A percentile compares a stretch with the other conserved stretches of the same genome.
These are phyloP conservation scores for Phaeophleospora eucalypticola DNA, from an alignment of 2,329 filamentous ascomycete species.

Conservation along the genomic window DNA sequence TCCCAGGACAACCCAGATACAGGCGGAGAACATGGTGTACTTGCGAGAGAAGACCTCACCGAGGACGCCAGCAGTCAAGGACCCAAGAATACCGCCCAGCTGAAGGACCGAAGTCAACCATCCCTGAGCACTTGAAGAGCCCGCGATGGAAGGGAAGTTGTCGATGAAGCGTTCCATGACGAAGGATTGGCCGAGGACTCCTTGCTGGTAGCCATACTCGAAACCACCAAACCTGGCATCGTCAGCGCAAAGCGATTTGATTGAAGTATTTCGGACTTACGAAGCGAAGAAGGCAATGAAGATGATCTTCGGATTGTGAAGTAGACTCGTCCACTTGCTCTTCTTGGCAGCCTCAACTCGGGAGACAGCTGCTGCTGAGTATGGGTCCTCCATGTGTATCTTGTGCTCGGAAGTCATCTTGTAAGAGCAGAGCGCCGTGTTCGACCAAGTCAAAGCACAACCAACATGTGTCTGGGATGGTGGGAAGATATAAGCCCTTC, in stretches of 20 bases:
- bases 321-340: conserved; percentile 7
- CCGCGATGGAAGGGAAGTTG: conserved; percentile 14
- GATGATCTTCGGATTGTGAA: conserved; percentile 14
- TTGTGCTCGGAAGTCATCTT: too few species aligned
- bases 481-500: too few species aligned
- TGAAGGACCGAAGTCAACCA: conserved; percentile 19
- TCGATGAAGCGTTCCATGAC: conserved; percentile 43
- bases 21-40: conserved; percentile 51
- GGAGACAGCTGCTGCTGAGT: conserved; percentile 3
- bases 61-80: conserved; percentile 46
- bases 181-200: conserved; percentile 51
- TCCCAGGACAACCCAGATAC: conserved; percentile 39
- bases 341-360: conserved; percentile 9
- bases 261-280: neutral
- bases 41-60: conserved; percentile 50
- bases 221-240: conserved; percentile 47
- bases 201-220: conserved; percentile 54
- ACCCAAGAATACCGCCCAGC: conserved; percentile 37
- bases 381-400: conserved; percentile 1
- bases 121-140: conserved; percentile 11
- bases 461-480: too few species aligned
- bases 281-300: conserved; percentile 16
- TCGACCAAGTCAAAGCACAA: too few species aligned
- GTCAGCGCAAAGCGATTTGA: neutral
- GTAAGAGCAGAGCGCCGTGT: too few species aligned